Percentiles rank a stretch among this genome's conserved stretches.
Conservation (phyloP, 2,329 filamentous ascomycete species). For the Diplodia intermedia region DNA sequence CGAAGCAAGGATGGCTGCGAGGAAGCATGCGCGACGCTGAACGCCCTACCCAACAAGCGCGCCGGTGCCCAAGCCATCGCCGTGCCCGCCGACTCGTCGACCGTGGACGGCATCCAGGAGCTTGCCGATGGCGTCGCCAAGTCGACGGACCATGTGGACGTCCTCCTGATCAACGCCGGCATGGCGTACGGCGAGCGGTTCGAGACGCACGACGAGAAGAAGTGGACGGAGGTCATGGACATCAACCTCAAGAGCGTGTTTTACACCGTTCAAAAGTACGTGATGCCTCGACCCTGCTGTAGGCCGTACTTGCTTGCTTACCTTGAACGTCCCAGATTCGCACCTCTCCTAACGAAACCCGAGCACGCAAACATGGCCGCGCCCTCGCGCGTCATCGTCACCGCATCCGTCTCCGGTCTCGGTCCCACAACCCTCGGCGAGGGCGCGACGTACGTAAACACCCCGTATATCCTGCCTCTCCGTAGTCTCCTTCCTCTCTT, state of each 20-base stretch:
- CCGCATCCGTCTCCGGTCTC: conserved; percentile 46
- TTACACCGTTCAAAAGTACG: conserved; percentile 48
- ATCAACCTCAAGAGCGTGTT: conserved; percentile 51
- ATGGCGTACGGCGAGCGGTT: conserved; percentile 50
- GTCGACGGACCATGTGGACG: conserved; percentile 45
- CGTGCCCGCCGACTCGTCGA: conserved; percentile 48
- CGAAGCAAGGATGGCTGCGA: conserved; percentile 48
- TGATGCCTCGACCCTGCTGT: background rate
- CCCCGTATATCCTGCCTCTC: background rate
- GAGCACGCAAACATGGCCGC: conserved; percentile 41
- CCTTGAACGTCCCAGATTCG: conserved; percentile 39
- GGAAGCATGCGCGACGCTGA: conserved; percentile 49
- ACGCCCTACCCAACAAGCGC: conserved; percentile 47
- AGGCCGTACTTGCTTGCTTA: background rate
- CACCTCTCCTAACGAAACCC: conserved; percentile 45
- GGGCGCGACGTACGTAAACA: conserved; percentile 40
- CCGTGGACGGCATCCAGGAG: conserved; percentile 46
- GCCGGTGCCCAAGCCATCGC: conserved; percentile 45
- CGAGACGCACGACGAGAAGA: conserved; percentile 47
- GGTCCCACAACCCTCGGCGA: conserved; percentile 49
- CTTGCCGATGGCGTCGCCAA: conserved; percentile 44
- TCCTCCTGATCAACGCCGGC: conserved; percentile 50
- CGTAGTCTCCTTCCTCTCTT: background rate
- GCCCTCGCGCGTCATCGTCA: conserved; percentile 49
- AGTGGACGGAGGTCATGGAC: conserved; percentile 48